Conservation (phyloP, 345 rosid species). For the Citropsis articulata region DNA sequence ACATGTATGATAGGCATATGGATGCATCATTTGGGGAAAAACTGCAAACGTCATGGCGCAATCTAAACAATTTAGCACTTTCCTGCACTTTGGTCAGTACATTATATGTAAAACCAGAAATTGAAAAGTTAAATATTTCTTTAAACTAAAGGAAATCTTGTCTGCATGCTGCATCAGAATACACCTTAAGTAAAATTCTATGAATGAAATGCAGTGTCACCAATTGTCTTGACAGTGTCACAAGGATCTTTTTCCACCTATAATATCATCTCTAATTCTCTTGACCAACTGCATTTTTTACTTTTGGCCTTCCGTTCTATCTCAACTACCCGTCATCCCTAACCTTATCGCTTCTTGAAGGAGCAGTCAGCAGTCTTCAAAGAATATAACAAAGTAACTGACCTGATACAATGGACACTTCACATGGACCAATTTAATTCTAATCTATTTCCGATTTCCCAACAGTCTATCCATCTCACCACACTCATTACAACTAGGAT, state of each 20-base stretch:
- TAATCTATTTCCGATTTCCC: neutral
- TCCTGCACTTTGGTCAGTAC: neutral
- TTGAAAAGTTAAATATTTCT: neutral
- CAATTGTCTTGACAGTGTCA: neutral
- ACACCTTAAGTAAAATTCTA: neutral
- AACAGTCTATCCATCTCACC: neutral
- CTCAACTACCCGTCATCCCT: neutral
- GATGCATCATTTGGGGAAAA: neutral
- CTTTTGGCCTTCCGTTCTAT: neutral
- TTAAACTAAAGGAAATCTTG: neutral
- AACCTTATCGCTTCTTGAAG: neutral
- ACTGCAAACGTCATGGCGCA: neutral
- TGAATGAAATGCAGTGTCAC: neutral
- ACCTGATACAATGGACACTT: neutral
- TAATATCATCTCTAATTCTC: neutral
- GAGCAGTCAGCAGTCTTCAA: neutral
- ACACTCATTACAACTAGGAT: neutral
- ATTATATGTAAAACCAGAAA: neutral
- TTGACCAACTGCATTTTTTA: neutral
- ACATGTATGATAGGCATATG: neutral
- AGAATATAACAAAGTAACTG: neutral
- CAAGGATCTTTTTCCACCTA: neutral
- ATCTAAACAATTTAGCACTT: neutral
- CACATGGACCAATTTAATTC: neutral
- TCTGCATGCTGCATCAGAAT: neutral